Evolutionary conservation across 176 grass and related monocot genomes (phyloP).

Genomic region (Chrysopogon serrulatus): DNA sequence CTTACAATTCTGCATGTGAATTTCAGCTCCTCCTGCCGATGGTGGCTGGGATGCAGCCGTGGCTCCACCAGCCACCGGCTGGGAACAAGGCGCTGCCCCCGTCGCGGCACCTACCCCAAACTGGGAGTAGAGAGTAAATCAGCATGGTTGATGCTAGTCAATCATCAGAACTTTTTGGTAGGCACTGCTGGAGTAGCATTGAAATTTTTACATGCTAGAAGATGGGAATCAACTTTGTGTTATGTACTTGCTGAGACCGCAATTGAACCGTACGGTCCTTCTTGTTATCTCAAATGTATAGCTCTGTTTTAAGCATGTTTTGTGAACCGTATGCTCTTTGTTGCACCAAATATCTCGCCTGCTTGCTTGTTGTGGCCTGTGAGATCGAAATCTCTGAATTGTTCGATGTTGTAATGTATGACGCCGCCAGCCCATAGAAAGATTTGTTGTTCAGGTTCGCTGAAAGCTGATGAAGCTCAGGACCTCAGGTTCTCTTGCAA

Average conservation of each 20-base stretch:
- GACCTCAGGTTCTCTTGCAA: background rate
- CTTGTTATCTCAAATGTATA: slow-evolving; percentile 17
- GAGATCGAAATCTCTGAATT: background rate
- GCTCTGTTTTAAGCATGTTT: slow-evolving; percentile 24
- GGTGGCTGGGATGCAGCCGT: slow-evolving; percentile 46
- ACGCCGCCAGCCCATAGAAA: background rate
- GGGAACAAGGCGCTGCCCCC: slow-evolving; percentile 31
- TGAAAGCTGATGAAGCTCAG: background rate
- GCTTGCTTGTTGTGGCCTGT: background rate
- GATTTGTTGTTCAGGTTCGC: background rate
- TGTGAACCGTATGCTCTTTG: background rate
- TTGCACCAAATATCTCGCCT: background rate
- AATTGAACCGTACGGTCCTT: background rate
- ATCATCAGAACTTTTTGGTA: slow-evolving; percentile 19
- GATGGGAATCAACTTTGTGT: slow-evolving; percentile 36
- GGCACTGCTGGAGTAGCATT: slow-evolving; percentile 29
- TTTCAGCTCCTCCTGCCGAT: slow-evolving; percentile 39
- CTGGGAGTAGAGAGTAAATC: slow-evolving; percentile 32
- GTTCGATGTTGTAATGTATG: background rate
- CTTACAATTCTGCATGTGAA: background rate
- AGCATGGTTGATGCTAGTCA: background rate
- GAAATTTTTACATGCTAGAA: slow-evolving; percentile 28
- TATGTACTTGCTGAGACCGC: slow-evolving; percentile 17
- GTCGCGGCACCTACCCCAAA: background rate
- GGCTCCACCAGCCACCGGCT: slow-evolving; percentile 40